A percentile compares a stretch with the other conserved stretches of the same genome.
phyloP scores from a whole-genome alignment of 306 rosid species.

The Elaeagnus macrophylla region DNA sequence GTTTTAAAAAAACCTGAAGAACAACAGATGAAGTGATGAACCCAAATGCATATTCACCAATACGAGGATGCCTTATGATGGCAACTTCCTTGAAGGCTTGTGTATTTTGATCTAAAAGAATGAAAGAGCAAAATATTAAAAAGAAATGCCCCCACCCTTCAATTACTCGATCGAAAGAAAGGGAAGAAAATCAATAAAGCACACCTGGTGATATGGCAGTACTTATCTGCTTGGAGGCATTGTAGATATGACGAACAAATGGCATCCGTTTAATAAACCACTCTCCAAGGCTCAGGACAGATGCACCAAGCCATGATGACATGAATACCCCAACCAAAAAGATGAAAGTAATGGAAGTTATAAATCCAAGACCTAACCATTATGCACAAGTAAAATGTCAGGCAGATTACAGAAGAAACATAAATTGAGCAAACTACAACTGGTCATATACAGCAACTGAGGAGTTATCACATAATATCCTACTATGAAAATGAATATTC shows the following conservation, averaged over 20 bases:
- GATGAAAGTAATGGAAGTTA: conserved; percentile 80
- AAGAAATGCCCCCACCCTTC: conserved; percentile 5
- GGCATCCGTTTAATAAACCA: conserved; percentile 95
- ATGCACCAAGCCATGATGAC: conserved; percentile 97
- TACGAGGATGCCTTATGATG: conserved; percentile 83
- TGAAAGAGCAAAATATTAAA: background rate
- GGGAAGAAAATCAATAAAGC: conserved; percentile 16
- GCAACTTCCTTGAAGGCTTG: conserved; percentile 95
- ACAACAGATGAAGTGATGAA: conserved; percentile 76
- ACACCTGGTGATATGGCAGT: conserved; percentile 88
- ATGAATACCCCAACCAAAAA: conserved; percentile 87
- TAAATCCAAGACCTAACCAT: conserved; percentile 73
- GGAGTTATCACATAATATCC: background rate
- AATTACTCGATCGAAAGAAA: conserved; percentile 2
- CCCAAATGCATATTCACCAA: conserved; percentile 93
- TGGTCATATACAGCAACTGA: background rate
- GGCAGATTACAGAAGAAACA: background rate
- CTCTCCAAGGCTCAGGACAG: conserved; percentile 86
- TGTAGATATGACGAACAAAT: conserved; percentile 81
- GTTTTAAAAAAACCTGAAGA: conserved; percentile 53
- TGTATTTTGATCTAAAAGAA: conserved; percentile 66
- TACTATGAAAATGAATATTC: background rate
- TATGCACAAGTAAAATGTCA: conserved; percentile 13
- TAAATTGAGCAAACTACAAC: background rate
- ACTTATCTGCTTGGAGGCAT: conserved; percentile 91